phyloP scores from a whole-genome alignment of 805 yeast genomes.

The Myxozyma geophila region DNA sequence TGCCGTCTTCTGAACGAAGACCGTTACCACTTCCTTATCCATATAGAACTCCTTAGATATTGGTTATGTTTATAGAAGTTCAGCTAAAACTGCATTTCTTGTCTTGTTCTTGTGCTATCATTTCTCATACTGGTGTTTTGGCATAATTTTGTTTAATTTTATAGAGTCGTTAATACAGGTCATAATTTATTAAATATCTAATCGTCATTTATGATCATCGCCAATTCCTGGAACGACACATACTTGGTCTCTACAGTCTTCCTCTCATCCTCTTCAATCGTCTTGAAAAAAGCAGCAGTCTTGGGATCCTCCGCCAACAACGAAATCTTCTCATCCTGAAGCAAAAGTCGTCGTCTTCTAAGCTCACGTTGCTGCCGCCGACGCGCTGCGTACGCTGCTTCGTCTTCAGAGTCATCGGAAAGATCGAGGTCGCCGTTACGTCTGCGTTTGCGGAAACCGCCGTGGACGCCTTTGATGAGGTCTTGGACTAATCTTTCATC shows the following conservation, averaged over 20 bases:
- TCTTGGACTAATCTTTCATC: slow-evolving; percentile 72
- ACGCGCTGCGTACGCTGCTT: slow-evolving; percentile 53
- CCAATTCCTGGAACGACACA: slow-evolving; percentile 25
- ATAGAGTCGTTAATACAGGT: not conserved
- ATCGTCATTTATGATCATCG: slow-evolving; percentile 17
- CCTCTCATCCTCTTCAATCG: slow-evolving; percentile 56
- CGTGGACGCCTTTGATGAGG: slow-evolving; percentile 57
- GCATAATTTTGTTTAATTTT: not conserved
- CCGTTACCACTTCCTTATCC: slow-evolving; percentile 6
- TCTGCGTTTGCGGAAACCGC: slow-evolving; percentile 65
- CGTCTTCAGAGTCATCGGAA: slow-evolving; percentile 69
- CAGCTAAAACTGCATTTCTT: not conserved
- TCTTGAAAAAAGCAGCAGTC: slow-evolving; percentile 68
- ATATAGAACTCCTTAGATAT: not conserved
- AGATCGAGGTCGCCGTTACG: slow-evolving; percentile 55
- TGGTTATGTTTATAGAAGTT: too few relatives aligned
- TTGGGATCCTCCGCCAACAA: slow-evolving; percentile 56
- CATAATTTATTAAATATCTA: not conserved
- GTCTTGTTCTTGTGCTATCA: not conserved
- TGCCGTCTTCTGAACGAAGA: slow-evolving; percentile 3
- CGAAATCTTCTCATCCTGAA: slow-evolving; percentile 48
- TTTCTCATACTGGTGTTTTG: not conserved
- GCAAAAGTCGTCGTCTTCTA: slow-evolving; percentile 55
- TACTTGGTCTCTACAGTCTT: slow-evolving; percentile 17
- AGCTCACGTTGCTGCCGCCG: slow-evolving; percentile 47